phyloP scores from a whole-genome alignment of 129 eudicot species.

The Centaurea solstitialis region DNA sequence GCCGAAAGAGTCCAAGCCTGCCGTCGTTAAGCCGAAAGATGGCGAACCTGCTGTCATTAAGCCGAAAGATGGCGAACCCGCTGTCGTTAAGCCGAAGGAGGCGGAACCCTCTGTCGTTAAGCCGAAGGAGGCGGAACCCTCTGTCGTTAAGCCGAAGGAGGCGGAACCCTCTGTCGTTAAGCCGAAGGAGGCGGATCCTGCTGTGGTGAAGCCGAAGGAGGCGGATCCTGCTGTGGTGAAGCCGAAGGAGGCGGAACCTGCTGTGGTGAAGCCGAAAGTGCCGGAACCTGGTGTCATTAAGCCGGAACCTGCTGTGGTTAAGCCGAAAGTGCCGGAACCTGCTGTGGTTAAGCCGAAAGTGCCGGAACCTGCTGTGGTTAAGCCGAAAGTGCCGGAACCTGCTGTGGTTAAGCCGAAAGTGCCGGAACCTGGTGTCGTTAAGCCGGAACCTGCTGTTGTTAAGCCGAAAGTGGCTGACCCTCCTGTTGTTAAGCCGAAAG shows the following conservation, averaged over 20 bases:
- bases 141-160: neutral
- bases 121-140: neutral
- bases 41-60: neutral
- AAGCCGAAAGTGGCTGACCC: neutral
- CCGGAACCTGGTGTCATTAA: neutral
- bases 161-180: neutral
- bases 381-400: neutral
- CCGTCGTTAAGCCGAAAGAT: neutral
- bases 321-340: neutral
- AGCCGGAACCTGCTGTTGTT: neutral
- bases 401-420: neutral
- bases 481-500: neutral
- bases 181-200: neutral
- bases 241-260: neutral
- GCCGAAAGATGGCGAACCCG: neutral
- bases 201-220: neutral
- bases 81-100: neutral
- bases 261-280: too few species aligned
- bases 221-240: neutral
- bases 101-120: neutral
- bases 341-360: neutral
- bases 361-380: neutral
- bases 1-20: neutral
- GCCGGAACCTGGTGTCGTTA: neutral
- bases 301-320: neutral